A percentile compares a stretch with the other conserved stretches of the same genome.
phyloP scores from a whole-genome alignment of 148 eudicot species.

The Persicaria tinctoria region DNA sequence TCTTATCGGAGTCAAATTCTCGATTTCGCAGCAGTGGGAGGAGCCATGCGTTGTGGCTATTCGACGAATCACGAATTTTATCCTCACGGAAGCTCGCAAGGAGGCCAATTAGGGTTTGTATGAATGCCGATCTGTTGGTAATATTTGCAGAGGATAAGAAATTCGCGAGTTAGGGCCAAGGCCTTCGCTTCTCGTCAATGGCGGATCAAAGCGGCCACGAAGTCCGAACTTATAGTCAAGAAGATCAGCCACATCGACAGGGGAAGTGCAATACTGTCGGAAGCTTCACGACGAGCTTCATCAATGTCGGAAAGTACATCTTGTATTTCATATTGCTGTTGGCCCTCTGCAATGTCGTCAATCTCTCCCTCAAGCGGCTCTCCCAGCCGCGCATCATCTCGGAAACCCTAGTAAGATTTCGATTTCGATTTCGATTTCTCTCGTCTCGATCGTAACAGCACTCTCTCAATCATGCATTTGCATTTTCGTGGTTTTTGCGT shows the following conservation, averaged over 20 bases:
- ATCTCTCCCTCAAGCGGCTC: constrained; percentile 44
- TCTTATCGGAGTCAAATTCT: not conserved
- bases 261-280: constrained; percentile 9
- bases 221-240: not conserved
- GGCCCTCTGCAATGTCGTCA: constrained; percentile 44
- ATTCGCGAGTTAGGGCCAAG: not conserved
- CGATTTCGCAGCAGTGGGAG: not conserved
- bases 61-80: not conserved
- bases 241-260: not conserved
- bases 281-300: constrained; percentile 19
- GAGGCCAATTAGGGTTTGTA: constrained; percentile 8
- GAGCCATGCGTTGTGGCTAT: not conserved
- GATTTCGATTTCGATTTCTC: not conserved
- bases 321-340: constrained; percentile 33
- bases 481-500: too few relatives aligned
- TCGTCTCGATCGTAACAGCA: too few relatives aligned
- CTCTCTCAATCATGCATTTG: too few relatives aligned
- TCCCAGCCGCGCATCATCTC: constrained; percentile 80
- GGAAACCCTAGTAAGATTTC: constrained; percentile 51
- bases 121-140: not conserved
- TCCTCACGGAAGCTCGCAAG: not conserved
- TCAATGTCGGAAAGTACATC: constrained; percentile 29
- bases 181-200: not conserved
- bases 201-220: constrained; percentile 1
- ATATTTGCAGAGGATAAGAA: not conserved